Base-by-base conservation (phyloP, 345 rosid species). In the Rubroshorea leprosula region DNA sequence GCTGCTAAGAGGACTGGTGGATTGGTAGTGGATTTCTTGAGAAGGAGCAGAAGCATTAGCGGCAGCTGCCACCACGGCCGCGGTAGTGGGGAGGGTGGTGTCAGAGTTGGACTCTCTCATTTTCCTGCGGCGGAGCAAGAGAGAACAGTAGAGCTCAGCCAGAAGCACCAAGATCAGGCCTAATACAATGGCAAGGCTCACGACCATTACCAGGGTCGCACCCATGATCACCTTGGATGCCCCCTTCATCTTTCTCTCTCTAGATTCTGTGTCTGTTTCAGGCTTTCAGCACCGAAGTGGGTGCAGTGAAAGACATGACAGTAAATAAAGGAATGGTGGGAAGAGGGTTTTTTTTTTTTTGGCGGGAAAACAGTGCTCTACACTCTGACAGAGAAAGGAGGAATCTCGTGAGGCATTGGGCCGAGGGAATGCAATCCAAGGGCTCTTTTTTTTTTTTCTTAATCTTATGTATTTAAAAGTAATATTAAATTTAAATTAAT, bases 121-220 rank as follows among this genome's bases (percentile, higher is more conserved):
- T 55, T 47, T 63, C 9, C 80, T 73, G 18, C 85, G 67, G 25
- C 81, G 76, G 51, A 89, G 80, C 58, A 92, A 72, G 54, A 86
- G 81, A 55, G 89, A 83, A 74, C 96, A 89, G 69, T 84, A 92
- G 59, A 89, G 93, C 78, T 89, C 90, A 29, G 86, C 93, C 25
- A 92, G 76, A 0, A 93, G 77, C 20, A 93, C 84, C 18, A 93
- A 63, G 55, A 93, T 81, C 20, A 93, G 76, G 64, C 74, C 76
- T 57, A 86, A 66, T 0, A 93, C 95, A 61, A 89, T 75, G 69
- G 86, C 91, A 13, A 93, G 73, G 65, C 80, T 81, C 13, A 77
- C 83, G 26, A 83, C 91, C 96, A 93, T 87, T 0, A 80, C 80
- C 61, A 86, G 74, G 2, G 96, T 89, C 17, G 97, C 97, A 43